Evolutionary conservation across 2,329 filamentous ascomycete genomes (phyloP), one percentile per base, ranked within the genome.

Genomic region (Cercospora berteroae): DNA sequence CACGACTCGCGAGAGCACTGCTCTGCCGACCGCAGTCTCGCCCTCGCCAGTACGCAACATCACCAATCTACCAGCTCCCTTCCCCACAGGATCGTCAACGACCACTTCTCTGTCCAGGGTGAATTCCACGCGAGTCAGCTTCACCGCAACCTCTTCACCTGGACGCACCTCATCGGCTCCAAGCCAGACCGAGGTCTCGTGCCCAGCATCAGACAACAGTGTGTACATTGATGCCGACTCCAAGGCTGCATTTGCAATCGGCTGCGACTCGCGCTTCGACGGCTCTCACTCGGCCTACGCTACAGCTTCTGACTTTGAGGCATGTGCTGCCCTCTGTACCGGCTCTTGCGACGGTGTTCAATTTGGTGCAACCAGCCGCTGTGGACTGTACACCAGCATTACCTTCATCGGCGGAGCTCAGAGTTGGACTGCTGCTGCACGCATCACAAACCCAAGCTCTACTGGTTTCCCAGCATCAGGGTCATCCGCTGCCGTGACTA

Each of bases 351-450:
- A 69, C 60, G 71, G 67, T 9, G 59, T 69, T 1, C 69, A 70
- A 16, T 73, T 70, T 36, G 71, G 71, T n/a, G 66, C 64, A 50
- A 64, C 63, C 8, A 69, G 65, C 13, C 67, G 71, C 48, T 73
- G 71, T 25, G 71, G 70, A 10, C 52, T 73, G 1, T 72, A 70
- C 61, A 71, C 69, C 5, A 64, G 65, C 50, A 67, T 72, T 48
- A 70, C 67, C 5, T 65, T 71, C n/a, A 60, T 68, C 16, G 65
- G 66, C 4, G 60, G 67, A 16, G 71, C 66, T 20, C 63, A 63
- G 23, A 67, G 67, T 4, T 71, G 71, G 70, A 73, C 72, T n/a
- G 62, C 66, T n/a, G 71, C 64, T 8, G 65, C 67, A 23, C 64
- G 65, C 52, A 68, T 71, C 33, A 67, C 63, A 13, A 48, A 62